Base-by-base conservation (phyloP, 2,329 filamentous ascomycete species). In the Shiraia bambusicola region DNA sequence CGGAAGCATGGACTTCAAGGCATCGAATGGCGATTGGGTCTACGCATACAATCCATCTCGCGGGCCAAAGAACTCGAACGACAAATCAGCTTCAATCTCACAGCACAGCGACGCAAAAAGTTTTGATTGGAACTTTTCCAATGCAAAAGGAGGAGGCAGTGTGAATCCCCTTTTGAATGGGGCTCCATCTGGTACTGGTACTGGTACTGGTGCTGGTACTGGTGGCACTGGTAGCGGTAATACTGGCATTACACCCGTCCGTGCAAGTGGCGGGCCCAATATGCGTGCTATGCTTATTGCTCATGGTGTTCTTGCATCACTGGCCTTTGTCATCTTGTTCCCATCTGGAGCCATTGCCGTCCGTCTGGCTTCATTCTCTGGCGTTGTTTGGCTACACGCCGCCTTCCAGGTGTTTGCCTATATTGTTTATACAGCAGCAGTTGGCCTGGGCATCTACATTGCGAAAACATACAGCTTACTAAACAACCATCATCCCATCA, bases 401-500 rank as follows among this genome's bases (percentile, higher is more conserved):
- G 66, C 54, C 0, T 61, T 77, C 29, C 79, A 82, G 51, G 38
- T 74, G 2, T 59, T 79, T 32, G 72, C 72, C 2, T 72, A 79
- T 40, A 36, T 72, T 8, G 46, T 79, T 25, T 74, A 69, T 40
- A 70, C 77, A 37, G 71, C 69, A 1, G 78, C 72, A 0, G 70
- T 78, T 32, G 77, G 73, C 2, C 53, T 81, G 0, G 79, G 79
- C 4, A 61, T 81, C 29, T 72, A 72, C 19, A 58, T 81, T 11
- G 76, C 73, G 2, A 64, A 56, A 1, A 58, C 71, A 11, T 49
- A 72, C 15, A 49, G 61, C 30, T 26, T 57, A 42, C 42, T 76
- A 8, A 43, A 65, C 33, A 56, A 65, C 30, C 64, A 74, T 31
- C 79, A 82, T 47, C 68, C 75, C 1, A 70, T 79, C 49, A 77